Base-by-base conservation (phyloP, 2,329 filamentous ascomycete species). In the Aspergillus tamarii region DNA sequence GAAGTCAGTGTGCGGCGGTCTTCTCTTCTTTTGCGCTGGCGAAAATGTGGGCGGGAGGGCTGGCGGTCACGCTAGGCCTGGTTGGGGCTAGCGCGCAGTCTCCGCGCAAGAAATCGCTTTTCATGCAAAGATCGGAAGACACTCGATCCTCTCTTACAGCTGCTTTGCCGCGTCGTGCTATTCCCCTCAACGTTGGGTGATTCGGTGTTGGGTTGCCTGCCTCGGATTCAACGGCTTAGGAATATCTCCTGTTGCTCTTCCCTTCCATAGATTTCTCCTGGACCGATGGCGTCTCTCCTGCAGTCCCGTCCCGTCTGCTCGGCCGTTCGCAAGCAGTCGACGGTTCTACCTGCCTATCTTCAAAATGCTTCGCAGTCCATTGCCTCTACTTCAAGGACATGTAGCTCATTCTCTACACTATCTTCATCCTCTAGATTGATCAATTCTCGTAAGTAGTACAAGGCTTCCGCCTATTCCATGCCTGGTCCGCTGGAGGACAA, bases 241-340 rank as follows among this genome's bases (percentile, higher is more conserved):
- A 39, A 36, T 34, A 14, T 43, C 14, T 39, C 50, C 57, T 28
- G 52, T 48, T 23, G 46, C 46, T 59, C 55, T 50, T 34, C 48
- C 50, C n/a, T 53, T 55, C 52, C 32, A 36, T 36, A 36, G 32
- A 26, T 57, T 10, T 64, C 59, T 62, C 59, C 60, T 71, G 73
- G 46, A 57, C 63, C 64, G 55, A 77, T 77, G 75, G 72, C 74
- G 48, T 74, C 73, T 66, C 59, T 76, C 57, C 64, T 76, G 56
- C 66, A 70, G 60, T 74, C 72, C 56, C 68, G 72, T 58, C 69
- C 76, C 66, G 69, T 73, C 60, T 71, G 69, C 52, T 74, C 77
- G 61, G 71, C 73, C 55, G 69, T 76, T 69, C 76, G 76, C 69
- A 77, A 70, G 64, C 77, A 77, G 70, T 73, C 70, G 57, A 72